These are phyloP conservation scores for Spizellomyces punctatus DNA, from an alignment of 192 early-diverging fungal species.

Conservation along the genomic window DNA sequence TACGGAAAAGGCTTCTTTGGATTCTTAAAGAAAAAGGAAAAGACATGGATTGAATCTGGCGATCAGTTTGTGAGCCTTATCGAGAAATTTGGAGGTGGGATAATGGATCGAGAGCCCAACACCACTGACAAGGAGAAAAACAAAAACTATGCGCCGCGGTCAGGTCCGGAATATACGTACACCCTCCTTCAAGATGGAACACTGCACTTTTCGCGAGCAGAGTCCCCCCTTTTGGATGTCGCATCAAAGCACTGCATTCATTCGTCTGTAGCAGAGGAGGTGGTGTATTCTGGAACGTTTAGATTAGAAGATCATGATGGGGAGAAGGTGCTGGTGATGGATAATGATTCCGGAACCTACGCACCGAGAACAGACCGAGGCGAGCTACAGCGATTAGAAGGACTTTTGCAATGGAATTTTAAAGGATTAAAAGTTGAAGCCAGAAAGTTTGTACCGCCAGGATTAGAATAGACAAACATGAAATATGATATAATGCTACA, in stretches of 20 bases:
- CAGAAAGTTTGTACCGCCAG: slow-evolving; percentile 12
- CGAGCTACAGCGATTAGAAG: slow-evolving; percentile 15
- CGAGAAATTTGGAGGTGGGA: slow-evolving; percentile 13
- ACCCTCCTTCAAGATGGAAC: slow-evolving; percentile 24
- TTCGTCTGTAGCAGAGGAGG: slow-evolving; percentile 5
- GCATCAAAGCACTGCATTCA: slow-evolving; percentile 31
- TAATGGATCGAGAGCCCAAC: neutral
- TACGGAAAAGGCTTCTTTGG: slow-evolving; percentile 16
- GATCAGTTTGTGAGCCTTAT: slow-evolving; percentile 20
- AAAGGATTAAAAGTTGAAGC: slow-evolving; percentile 1
- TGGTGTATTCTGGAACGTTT: slow-evolving; percentile 29
- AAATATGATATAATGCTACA: no score
- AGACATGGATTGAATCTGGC: slow-evolving; percentile 2
- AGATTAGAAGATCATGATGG: slow-evolving; percentile 11
- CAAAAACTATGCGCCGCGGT: neutral
- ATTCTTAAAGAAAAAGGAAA: slow-evolving; percentile 18
- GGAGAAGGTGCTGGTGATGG: slow-evolving; percentile 12
- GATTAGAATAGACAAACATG: neutral
- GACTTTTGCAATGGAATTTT: slow-evolving; percentile 26
- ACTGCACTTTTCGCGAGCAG: slow-evolving; percentile 31
- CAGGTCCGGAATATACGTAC: slow-evolving; percentile 27
- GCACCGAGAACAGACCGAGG: slow-evolving; percentile 23
- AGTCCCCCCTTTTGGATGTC: slow-evolving; percentile 7
- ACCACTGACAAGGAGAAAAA: neutral
- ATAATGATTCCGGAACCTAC: slow-evolving; percentile 33